These are phyloP conservation scores for Lepidium sativum DNA, from an alignment of 345 rosid species.

Conservation along the genomic window DNA sequence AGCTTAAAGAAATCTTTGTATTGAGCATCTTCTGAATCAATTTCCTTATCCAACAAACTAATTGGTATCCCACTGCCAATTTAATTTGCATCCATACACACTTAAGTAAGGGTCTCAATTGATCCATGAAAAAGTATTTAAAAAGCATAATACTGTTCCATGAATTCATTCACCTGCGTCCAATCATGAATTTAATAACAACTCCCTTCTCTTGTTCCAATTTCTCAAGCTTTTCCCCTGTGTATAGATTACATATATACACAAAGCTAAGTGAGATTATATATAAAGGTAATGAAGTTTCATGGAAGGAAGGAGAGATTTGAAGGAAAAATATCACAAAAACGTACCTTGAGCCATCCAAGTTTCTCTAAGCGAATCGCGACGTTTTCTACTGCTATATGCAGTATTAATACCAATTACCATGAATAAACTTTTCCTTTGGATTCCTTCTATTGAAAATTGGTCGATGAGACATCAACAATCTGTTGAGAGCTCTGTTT, in stretches of 20 bases:
- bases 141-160: background rate
- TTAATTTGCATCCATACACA: conserved; percentile 2
- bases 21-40: conserved; percentile 87
- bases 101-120: background rate
- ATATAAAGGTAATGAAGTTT: background rate
- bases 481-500: conserved; percentile 39
- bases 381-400: conserved; percentile 91
- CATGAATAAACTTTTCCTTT: conserved; percentile 58
- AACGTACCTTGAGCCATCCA: conserved; percentile 93
- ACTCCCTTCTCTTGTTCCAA: conserved; percentile 91
- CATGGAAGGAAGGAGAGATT: background rate
- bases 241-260: background rate
- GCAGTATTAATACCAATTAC: conserved; percentile 97
- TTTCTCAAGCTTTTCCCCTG: conserved; percentile 71
- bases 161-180: conserved; percentile 56
- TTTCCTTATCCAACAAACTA: conserved; percentile 82
- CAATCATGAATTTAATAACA: conserved; percentile 86
- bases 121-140: too few species aligned
- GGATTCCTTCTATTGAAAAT: conserved; percentile 20
- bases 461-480: conserved; percentile 29
- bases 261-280: background rate
- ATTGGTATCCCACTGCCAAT: conserved; percentile 68
- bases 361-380: conserved; percentile 87
- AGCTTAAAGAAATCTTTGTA: conserved; percentile 93
- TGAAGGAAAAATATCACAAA: background rate